Percentiles rank a stretch among this genome's conserved stretches.
These are phyloP conservation scores for Cystofilobasidium capitatum DNA, from an alignment of 768 basidiomycete species.

Conservation along the genomic window DNA sequence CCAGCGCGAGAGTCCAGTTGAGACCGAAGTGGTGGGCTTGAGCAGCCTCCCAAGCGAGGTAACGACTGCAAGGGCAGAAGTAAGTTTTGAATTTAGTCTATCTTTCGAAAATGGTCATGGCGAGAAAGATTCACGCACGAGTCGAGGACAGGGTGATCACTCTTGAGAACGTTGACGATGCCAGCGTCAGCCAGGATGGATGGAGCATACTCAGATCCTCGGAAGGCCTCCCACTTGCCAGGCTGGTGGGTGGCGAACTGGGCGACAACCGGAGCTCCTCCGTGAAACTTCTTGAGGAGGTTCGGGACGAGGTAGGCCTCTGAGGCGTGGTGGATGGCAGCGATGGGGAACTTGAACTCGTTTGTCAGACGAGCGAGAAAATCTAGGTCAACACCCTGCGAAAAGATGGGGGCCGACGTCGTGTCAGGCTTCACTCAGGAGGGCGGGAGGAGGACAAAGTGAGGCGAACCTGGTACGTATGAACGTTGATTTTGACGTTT, in stretches of 20 bases:
- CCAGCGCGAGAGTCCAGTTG: slow-evolving; percentile 53
- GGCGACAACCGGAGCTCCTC: slow-evolving; percentile 59
- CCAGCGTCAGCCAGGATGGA: slow-evolving; percentile 60
- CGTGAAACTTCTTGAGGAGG: slow-evolving; percentile 61
- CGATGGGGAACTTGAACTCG: slow-evolving; percentile 52
- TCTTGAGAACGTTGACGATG: slow-evolving; percentile 61
- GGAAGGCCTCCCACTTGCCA: slow-evolving; percentile 68
- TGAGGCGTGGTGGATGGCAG: slow-evolving; percentile 51
- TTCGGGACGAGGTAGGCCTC: slow-evolving; percentile 71
- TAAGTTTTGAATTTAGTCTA: background rate
- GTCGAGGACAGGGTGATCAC: slow-evolving; percentile 44
- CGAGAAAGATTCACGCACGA: slow-evolving; percentile 43
- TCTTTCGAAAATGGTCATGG: background rate
- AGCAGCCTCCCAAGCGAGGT: slow-evolving; percentile 73
- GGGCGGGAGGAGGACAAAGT: background rate
- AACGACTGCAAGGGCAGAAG: slow-evolving; percentile 40
- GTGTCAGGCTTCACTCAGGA: too few species aligned
- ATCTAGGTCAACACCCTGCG: slow-evolving; percentile 26
- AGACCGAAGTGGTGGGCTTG: slow-evolving; percentile 64
- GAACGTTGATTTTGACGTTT: slow-evolving; percentile 4
- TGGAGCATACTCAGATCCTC: slow-evolving; percentile 68
- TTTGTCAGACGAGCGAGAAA: slow-evolving; percentile 53
- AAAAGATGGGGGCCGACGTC: too few species aligned
- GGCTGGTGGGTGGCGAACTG: slow-evolving; percentile 25
- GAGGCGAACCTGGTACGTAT: slow-evolving; percentile 1